Evolutionary conservation across 345 rosid genomes (phyloP), one percentile per base, ranked within the genome.

Genomic region (Heritiera fomes): DNA sequence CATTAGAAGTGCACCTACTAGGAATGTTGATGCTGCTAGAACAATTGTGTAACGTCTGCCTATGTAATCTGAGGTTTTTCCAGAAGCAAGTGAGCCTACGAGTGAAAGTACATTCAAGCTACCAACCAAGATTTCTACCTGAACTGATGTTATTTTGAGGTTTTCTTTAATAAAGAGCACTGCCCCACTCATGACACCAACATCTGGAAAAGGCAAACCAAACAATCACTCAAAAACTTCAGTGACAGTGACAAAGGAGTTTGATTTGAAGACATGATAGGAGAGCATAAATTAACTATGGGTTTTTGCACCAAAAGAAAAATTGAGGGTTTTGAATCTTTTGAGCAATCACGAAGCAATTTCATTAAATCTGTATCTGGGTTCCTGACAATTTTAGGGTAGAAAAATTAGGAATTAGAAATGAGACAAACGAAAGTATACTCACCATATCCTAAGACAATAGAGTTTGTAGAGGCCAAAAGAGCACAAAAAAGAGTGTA

Each of bases 181-280:
- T 0, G 92, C 93, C 4, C 93, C 95, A 67, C 93, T 91, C 93
- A 91, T 89, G 76, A 91, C 93, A 62, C 90, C 93, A 34, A 88
- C 86, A 77, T 91, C 91, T 91, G 85, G 78, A 87, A 23, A 71
- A 53, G 46, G 12, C 20, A 61, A 32, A 43, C 30, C 43, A 2
- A 67, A 8, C 50, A 67, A 14, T 49, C 7, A 49, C 23, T 23
- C 43, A 63, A 38, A 71, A 70, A 75, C 4, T n/a, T 60, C 23
- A 32, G 7, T 52, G 13, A 62, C 30, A 9, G 43, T 17, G 15
- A 23, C 28, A 28, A 49, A 28, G 32, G 45, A 34, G 10, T 38
- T 30, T 65, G 38, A 14, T 41, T 49, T 70, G 58, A 32, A 72
- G 55, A 23, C 50, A 20, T 13, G 7, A 23, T 23, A 23, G 28